Percentiles rank a stretch among this genome's conserved stretches.
Evolutionary conservation across 768 basidiomycete genomes (phyloP).

Genomic region (Russula compacta): DNA sequence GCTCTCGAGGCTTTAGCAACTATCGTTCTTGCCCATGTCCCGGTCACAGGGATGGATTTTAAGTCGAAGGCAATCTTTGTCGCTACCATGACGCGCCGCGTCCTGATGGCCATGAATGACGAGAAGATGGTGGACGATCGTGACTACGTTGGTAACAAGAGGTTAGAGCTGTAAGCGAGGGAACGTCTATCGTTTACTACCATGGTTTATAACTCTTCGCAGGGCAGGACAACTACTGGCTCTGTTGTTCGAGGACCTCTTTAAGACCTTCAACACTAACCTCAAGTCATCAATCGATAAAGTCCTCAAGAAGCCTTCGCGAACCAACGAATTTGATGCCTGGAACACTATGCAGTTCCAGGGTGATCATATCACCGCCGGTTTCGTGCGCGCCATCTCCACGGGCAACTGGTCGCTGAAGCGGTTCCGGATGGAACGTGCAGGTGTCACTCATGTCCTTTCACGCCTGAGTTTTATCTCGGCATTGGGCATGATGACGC

Average conservation of each 20-base stretch:
- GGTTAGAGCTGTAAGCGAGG: conserved; percentile 79
- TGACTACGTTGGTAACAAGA: conserved; percentile 99
- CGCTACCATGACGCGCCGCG: conserved; percentile 93
- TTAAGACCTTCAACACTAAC: conserved; percentile 97
- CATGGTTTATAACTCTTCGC: neutral
- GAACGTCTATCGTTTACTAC: neutral
- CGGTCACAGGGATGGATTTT: conserved; percentile 83
- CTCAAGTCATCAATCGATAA: conserved; percentile 95
- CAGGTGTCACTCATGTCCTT: conserved; percentile 96
- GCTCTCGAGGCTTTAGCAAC: conserved; percentile 95
- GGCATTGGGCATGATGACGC: conserved; percentile 99
- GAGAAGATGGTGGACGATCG: conserved; percentile 97
- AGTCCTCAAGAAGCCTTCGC: conserved; percentile 90
- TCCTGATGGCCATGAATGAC: conserved; percentile 94
- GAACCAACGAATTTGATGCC: conserved; percentile 91
- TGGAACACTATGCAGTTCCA: conserved; percentile 92
- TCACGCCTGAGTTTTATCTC: conserved; percentile 94
- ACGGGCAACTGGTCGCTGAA: conserved; percentile 99
- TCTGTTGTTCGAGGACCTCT: conserved; percentile 93
- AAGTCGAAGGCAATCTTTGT: conserved; percentile 93
- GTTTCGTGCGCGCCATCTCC: conserved; percentile 94
- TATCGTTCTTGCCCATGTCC: conserved; percentile 93
- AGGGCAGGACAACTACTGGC: conserved; percentile 96
- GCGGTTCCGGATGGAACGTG: conserved; percentile 98
- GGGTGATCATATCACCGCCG: conserved; percentile 92